phyloP scores from a whole-genome alignment of 139 green algal species.

The Parachlorella kessleri region DNA sequence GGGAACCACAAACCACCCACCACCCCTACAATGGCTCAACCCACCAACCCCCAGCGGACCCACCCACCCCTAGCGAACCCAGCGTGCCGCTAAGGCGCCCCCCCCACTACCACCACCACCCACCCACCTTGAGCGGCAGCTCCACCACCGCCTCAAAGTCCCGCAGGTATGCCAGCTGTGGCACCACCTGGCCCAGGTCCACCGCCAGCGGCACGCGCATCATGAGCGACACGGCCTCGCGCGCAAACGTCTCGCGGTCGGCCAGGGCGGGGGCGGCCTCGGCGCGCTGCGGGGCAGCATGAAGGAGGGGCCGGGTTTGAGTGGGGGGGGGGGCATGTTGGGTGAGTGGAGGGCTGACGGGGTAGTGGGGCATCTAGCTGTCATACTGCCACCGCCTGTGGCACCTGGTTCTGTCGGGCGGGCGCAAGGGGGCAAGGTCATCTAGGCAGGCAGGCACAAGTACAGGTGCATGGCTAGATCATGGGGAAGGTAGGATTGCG shows the following conservation, averaged over 20 bases:
- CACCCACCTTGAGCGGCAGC: constrained; percentile 33
- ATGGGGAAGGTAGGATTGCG: too few species aligned
- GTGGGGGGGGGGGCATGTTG: too few species aligned
- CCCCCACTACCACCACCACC: too few species aligned
- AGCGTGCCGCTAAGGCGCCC: too few species aligned
- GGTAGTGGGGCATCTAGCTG: too few species aligned
- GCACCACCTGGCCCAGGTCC: constrained; percentile 62
- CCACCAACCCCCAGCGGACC: constrained; percentile 3
- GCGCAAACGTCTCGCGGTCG: constrained; percentile 56
- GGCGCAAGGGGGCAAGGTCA: too few species aligned
- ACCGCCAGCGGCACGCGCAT: constrained; percentile 56
- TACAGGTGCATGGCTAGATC: too few species aligned
- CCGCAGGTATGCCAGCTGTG: constrained; percentile 71
- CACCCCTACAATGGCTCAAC: not conserved
- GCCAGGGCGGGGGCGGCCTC: constrained; percentile 43
- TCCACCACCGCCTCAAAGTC: constrained; percentile 55
- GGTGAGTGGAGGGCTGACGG: too few species aligned
- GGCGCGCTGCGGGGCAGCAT: constrained; percentile 37
- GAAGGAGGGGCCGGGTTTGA: not conserved
- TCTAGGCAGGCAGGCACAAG: too few species aligned
- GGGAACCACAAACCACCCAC: not conserved
- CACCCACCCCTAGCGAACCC: too few species aligned
- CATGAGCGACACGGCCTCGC: constrained; percentile 64
- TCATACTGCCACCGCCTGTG: too few species aligned
- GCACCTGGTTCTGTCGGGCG: too few species aligned